These are phyloP conservation scores for Podospora pseudoanserina DNA, from an alignment of 495 filamentous ascomycete genomes.

Conservation along the genomic window DNA sequence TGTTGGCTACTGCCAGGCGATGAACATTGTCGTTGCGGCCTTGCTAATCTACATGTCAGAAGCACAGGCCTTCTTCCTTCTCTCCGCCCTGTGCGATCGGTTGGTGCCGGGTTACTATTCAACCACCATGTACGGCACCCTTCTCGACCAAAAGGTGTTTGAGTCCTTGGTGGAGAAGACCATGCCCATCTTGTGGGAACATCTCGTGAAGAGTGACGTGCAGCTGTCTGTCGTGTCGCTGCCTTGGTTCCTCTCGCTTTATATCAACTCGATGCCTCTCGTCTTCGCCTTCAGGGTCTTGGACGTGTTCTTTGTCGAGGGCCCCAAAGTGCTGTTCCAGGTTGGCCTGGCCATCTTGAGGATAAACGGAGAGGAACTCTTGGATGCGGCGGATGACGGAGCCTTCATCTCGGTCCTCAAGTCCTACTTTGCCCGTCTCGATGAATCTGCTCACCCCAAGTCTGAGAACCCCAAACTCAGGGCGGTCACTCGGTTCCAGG, in stretches of 20 bases:
- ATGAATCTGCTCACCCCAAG: constrained; percentile 92
- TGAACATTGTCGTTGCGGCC: constrained; percentile 98
- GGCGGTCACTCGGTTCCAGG: constrained; percentile 92
- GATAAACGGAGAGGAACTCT: constrained; percentile 94
- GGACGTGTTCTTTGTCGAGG: constrained; percentile 97
- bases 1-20: constrained; percentile 97
- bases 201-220: constrained; percentile 89
- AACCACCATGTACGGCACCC: constrained; percentile 96
- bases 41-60: constrained; percentile 98
- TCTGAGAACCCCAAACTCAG: constrained; percentile 90
- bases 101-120: constrained; percentile 96
- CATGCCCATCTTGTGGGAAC: constrained; percentile 98
- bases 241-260: constrained; percentile 96
- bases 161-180: constrained; percentile 96
- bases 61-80: constrained; percentile 88
- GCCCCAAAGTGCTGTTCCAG: constrained; percentile 95
- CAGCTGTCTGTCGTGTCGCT: constrained; percentile 98
- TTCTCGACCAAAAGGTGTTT: constrained; percentile 94
- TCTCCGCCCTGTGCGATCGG: constrained; percentile 88
- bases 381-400: constrained; percentile 95
- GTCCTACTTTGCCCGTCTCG: constrained; percentile 85
- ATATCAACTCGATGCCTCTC: constrained; percentile 98
- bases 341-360: constrained; percentile 91
- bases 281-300: constrained; percentile 95
- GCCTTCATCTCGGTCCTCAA: constrained; percentile 96